Base-by-base conservation (phyloP, 495 filamentous ascomycete species). In the Hapsidospora chrysogenum region DNA sequence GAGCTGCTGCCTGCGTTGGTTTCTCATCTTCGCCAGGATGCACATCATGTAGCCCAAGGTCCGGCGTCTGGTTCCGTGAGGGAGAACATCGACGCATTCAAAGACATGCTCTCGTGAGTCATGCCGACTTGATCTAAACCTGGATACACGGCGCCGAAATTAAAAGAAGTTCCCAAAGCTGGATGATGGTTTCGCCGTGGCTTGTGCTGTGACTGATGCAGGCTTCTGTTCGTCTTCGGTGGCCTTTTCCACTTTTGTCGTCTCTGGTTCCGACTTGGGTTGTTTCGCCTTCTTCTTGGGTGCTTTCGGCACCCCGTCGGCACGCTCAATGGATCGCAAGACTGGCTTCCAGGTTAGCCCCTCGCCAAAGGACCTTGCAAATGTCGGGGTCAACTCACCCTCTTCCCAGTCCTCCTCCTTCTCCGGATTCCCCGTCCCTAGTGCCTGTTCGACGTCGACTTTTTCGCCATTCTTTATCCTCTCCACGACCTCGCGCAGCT, bases 351-450 rank as follows among this genome's bases (percentile, higher is more conserved):
- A 17, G 36, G 42, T 15, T 27, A 7, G 22, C 4, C 4, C 11
- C 17, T 3, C 2, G n/a, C 5, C 4, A 16, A 23, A n/a, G 10
- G 2, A 36, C 10, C 1, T 6, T 6, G 14, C 19, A 4, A 4
- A n/a, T 37, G 49, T 19, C 45, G 41, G 36, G 38, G 33, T 31
- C 16, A 17, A 35, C 19, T 30, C 28, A 85, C 82, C 74, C 47
- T 92, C 78, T 54, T 87, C 80, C 89, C 92, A 99, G 49, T 81
- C 80, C 46, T 64, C 58, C 52, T 96, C 89, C 53, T 71, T 70
- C 42, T 66, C 65, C 19, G 64, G 55, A 53, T 86, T 75, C 1
- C 86, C 85, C 1, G 82, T 80, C 6, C 89, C 89, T 37, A 99
- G 48, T 35, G 76, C 56, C 45, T 68, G 74, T 48, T 85, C 83